Evolutionary conservation across 768 basidiomycete species (phyloP).

Genomic region (Psilocybe cyanescens): DNA sequence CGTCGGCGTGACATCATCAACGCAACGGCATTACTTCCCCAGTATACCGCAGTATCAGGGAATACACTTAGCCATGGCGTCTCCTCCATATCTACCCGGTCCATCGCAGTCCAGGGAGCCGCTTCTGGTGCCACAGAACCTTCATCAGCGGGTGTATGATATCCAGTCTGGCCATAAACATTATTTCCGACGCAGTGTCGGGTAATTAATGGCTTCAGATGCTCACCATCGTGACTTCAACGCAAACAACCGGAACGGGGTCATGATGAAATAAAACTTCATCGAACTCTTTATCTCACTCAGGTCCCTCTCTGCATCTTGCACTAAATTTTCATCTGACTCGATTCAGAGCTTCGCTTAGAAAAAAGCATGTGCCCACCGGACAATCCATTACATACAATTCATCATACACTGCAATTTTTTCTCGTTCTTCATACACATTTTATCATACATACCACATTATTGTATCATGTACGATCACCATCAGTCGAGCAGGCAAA

Average conservation of each 20-base stretch:
- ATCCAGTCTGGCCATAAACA: constrained; percentile 7
- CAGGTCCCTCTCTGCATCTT: too few relatives aligned
- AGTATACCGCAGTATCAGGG: constrained; percentile 13
- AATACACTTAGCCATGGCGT: constrained; percentile 13
- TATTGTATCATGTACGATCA: not conserved
- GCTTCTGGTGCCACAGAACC: not conserved
- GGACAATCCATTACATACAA: not conserved
- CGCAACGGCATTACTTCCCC: constrained; percentile 7
- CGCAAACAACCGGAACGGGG: too few relatives aligned
- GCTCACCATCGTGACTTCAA: not conserved
- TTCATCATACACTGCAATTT: not conserved
- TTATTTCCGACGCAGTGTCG: constrained; percentile 15
- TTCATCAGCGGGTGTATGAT: constrained; percentile 18
- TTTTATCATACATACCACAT: not conserved
- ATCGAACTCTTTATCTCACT: too few relatives aligned
- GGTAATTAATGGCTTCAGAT: not conserved
- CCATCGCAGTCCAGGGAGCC: too few relatives aligned
- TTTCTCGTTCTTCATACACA: not conserved
- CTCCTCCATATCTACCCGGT: not conserved
- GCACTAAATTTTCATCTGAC: not conserved
- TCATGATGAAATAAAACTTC: too few relatives aligned
- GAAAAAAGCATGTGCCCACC: not conserved
- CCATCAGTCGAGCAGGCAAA: not conserved
- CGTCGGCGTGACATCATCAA: not conserved
- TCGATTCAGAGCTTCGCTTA: not conserved